A percentile compares a stretch with the other conserved stretches of the same genome.
phyloP scores from a whole-genome alignment of 2,329 filamentous ascomycete species.

The Monosporascus sp. region DNA sequence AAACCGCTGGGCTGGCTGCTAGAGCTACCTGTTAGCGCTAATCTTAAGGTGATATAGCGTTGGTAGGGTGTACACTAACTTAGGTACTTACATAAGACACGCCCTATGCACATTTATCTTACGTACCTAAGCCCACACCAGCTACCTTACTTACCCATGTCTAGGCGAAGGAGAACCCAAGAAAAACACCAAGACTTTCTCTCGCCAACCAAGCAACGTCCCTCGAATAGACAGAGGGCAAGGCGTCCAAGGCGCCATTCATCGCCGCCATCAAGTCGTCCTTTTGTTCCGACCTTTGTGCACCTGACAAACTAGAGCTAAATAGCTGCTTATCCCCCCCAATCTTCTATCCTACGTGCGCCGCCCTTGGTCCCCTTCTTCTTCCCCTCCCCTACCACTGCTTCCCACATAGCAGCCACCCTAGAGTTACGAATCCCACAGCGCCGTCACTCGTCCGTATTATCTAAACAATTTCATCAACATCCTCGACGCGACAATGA shows the following conservation, averaged over 20 bases:
- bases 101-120: neutral
- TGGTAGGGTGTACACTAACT: too few species aligned
- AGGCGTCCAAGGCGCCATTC: neutral
- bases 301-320: neutral
- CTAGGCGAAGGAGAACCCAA: neutral
- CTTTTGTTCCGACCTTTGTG: neutral
- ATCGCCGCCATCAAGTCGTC: neutral
- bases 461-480: too few species aligned
- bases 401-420: too few species aligned
- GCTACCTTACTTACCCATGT: neutral
- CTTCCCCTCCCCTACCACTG: neutral
- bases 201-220: neutral
- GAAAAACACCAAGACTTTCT: neutral
- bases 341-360: too few species aligned
- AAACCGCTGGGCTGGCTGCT: too few species aligned
- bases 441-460: neutral
- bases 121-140: neutral
- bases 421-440: neutral
- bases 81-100: too few species aligned
- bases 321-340: neutral
- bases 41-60: too few species aligned
- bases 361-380: neutral
- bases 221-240: neutral
- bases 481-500: conserved; percentile 13
- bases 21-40: too few species aligned